Percentiles rank a stretch among this genome's conserved stretches.
Conservation (phyloP, 257 asterid genomes). For the Verbena officinalis region DNA sequence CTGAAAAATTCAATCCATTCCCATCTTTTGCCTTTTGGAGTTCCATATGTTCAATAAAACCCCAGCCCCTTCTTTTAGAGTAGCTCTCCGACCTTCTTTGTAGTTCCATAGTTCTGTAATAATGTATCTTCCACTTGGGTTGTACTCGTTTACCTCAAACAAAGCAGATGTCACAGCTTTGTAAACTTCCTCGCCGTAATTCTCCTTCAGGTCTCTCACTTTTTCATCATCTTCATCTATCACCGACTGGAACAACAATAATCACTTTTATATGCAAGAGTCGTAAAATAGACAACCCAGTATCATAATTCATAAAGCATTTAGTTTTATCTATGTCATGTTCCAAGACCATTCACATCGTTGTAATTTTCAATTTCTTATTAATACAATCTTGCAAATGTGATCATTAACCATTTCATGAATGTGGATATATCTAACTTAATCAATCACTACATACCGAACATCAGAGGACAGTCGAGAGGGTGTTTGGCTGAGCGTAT, state of each 20-base stretch:
- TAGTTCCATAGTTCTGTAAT: conserved; percentile 86
- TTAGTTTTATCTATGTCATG: too few relatives aligned
- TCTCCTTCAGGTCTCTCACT: conserved; percentile 63
- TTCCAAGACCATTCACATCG: too few relatives aligned
- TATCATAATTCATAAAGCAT: too few relatives aligned
- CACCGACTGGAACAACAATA: conserved; percentile 45
- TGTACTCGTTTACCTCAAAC: conserved; percentile 73
- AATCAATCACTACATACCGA: too few relatives aligned
- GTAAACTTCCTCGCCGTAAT: conserved; percentile 53
- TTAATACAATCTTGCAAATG: too few relatives aligned
- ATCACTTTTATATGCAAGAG: conserved; percentile 2
- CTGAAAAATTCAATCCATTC: conserved; percentile 39
- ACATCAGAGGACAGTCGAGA: too few relatives aligned
- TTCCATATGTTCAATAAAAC: conserved; percentile 61
- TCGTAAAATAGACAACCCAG: conserved; percentile 5
- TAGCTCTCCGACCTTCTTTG: conserved; percentile 62
- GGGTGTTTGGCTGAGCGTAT: too few relatives aligned
- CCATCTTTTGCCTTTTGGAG: conserved; percentile 21
- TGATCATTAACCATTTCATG: too few relatives aligned
- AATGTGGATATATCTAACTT: too few relatives aligned
- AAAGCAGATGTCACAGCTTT: conserved; percentile 67
- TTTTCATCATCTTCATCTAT: conserved; percentile 70
- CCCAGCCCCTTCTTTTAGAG: conserved; percentile 68
- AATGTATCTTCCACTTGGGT: conserved; percentile 79
- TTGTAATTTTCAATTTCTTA: too few relatives aligned